Evolutionary conservation across 169 alveolate genomes (phyloP).

Genomic region (Eimeria praecox): DNA sequence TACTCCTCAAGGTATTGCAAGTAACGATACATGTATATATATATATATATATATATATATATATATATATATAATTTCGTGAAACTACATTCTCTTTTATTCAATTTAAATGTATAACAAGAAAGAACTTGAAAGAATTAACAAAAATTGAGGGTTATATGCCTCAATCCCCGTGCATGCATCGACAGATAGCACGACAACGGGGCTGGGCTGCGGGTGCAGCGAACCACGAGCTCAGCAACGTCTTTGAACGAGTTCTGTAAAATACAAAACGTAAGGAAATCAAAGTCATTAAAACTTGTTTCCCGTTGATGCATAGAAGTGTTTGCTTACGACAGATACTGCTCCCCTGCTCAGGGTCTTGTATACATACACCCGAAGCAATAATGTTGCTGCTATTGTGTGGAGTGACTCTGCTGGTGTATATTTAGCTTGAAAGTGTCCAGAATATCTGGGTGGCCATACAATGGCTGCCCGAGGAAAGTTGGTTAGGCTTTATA

Average conservation of each 20-base stretch:
- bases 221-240: neutral
- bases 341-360: neutral
- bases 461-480: neutral
- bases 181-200: neutral
- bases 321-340: neutral
- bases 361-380: neutral
- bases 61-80: neutral
- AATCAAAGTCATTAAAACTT: neutral
- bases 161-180: neutral
- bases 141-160: neutral
- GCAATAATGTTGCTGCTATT: constrained; percentile 24
- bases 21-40: no score
- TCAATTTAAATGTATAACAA: neutral
- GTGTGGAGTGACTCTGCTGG: constrained; percentile 28
- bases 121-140: neutral
- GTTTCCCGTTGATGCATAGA: neutral
- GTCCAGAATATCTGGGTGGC: neutral
- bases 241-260: neutral
- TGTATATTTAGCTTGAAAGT: neutral
- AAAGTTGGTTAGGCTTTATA: neutral
- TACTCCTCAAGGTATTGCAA: no score
- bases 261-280: neutral
- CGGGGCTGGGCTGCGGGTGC: constrained; percentile 61
- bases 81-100: neutral
- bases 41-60: no score